Evolutionary conservation across 2,329 filamentous ascomycete species (phyloP), one percentile per base, ranked within the genome.

Genomic region (Plectosphaerella cucumerina): DNA sequence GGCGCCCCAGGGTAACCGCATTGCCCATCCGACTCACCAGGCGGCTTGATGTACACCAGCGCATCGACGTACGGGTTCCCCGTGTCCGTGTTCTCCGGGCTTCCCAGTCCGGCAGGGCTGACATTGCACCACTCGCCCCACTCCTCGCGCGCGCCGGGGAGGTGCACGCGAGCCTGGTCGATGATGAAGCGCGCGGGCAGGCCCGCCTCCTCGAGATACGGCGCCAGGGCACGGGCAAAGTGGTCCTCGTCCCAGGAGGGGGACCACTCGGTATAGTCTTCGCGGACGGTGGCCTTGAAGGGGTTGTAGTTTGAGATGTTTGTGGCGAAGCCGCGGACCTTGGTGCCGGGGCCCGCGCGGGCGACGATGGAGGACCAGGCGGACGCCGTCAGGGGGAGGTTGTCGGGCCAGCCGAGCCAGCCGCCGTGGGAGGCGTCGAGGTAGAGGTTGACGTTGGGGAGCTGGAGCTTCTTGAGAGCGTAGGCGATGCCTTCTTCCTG

Each of bases 41-140:
- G 68, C 0, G 69, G 70, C 62, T 73, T 73, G 44, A 68, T 61
- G 69, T 69, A 73, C 15, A 70, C 68, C 45, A 72, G 64, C 44
- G 64, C 65, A 53, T 72, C 70, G 4, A 72, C 61, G 35, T 65
- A 52, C 3, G 57, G 55, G 53, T 66, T 68, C 12, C 44, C 53
- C 47, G 65, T 62, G 14, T 62, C 62, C 3, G 60, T 59, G 14
- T 65, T 69, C 14, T 63, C 62, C 2, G 69, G 69, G 5, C 48
- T 50, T 6, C 70, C 70, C 22, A 70, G 70, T 1, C 69, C 68
- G 5, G 70, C 60, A 5, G 59, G 61, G 22, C 56, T 55, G 44
- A 70, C 64, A 51, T 73, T 72, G 58, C 70, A 72, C 70, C 70
- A 73, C 49, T 71, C 69, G 10, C 69, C 67, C 67, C 70, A 71